These are phyloP conservation scores for Peronospora destructor DNA, from an alignment of 352 stramenopile genomes.

Conservation along the genomic window DNA sequence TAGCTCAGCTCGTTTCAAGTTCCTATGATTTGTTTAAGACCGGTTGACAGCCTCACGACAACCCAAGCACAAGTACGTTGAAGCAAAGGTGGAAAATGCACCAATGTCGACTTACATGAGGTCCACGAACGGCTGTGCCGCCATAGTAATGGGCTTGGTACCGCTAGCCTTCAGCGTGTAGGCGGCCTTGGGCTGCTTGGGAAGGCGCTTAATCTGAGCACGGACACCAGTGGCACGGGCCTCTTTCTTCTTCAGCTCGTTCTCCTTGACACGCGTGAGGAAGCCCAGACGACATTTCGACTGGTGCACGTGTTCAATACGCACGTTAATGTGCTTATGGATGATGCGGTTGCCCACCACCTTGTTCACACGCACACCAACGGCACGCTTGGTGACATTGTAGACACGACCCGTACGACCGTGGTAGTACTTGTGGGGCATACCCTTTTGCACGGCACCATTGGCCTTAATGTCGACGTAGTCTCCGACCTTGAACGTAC, in stretches of 20 bases:
- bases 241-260: slow-evolving; percentile 97
- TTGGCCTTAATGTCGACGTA: slow-evolving; percentile 99
- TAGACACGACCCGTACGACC: slow-evolving; percentile 98
- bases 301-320: slow-evolving; percentile 98
- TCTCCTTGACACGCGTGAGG: slow-evolving; percentile 95
- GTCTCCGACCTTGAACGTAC: slow-evolving; percentile 98
- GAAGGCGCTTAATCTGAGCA: slow-evolving; percentile 92
- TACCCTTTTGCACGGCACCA: slow-evolving; percentile 98
- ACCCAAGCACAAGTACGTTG: slow-evolving; percentile 10
- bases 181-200: slow-evolving; percentile 90
- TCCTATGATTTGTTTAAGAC: slow-evolving; percentile 11
- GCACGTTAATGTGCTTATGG: slow-evolving; percentile 99
- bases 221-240: slow-evolving; percentile 86
- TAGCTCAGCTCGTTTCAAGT: slow-evolving; percentile 24
- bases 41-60: slow-evolving; percentile 1
- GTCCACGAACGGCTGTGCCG: slow-evolving; percentile 97
- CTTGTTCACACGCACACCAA: slow-evolving; percentile 99
- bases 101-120: slow-evolving; percentile 88
- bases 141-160: slow-evolving; percentile 92
- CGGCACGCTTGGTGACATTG: slow-evolving; percentile 98
- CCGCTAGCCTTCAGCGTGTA: slow-evolving; percentile 93
- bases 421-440: slow-evolving; percentile 99
- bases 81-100: slow-evolving; percentile 13
- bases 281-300: slow-evolving; percentile 99
- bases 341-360: slow-evolving; percentile 96